Conservation (phyloP, 495 filamentous ascomycete species). For the Penicillium simplicissimum region DNA sequence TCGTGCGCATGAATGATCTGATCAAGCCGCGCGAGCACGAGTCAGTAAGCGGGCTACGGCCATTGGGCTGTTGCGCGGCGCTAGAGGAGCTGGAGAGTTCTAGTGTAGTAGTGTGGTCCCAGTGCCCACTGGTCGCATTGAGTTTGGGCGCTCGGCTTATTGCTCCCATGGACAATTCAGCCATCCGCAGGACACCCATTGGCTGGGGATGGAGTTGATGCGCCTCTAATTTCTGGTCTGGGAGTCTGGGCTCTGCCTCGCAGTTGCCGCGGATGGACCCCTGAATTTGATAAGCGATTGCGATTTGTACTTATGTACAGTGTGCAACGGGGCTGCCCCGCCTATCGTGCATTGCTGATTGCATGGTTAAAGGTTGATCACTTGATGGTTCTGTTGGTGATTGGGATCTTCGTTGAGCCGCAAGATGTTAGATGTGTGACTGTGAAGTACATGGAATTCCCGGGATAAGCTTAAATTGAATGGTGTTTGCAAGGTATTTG, state of each 20-base stretch:
- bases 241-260: too few relatives aligned
- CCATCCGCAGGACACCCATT: not conserved
- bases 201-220: not conserved
- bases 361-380: too few relatives aligned
- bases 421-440: not conserved
- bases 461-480: too few relatives aligned
- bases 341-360: too few relatives aligned
- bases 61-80: not conserved
- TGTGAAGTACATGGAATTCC: too few relatives aligned
- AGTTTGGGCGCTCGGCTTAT: not conserved
- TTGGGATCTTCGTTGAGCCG: not conserved
- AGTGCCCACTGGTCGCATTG: not conserved
- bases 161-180: too few relatives aligned
- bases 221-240: not conserved
- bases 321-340: not conserved
- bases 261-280: not conserved
- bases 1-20: not conserved
- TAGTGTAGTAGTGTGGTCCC: not conserved
- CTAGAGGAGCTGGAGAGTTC: not conserved
- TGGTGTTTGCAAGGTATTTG: too few relatives aligned
- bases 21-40: constrained; percentile 3
- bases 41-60: not conserved
- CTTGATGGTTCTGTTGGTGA: not conserved
- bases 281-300: not conserved
- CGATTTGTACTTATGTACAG: too few relatives aligned